phyloP scores from a whole-genome alignment of 306 rosid genomes.

The Clitoria ternatea region DNA sequence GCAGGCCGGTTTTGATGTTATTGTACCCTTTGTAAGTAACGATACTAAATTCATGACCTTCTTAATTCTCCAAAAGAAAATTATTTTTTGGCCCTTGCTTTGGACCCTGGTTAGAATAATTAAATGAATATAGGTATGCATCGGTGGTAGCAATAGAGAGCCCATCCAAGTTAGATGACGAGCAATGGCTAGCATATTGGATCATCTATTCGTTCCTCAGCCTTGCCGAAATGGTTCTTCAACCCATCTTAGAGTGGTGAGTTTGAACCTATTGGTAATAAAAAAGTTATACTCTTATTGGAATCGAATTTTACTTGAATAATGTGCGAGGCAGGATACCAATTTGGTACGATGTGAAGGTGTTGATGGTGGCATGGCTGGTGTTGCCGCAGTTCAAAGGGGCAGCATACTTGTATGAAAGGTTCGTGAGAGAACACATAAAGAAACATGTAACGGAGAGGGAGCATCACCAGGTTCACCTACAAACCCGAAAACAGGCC shows the following conservation, averaged over 20 bases:
- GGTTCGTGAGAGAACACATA: constrained; percentile 62
- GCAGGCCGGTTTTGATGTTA: constrained; percentile 75
- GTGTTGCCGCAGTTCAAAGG: constrained; percentile 90
- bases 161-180: constrained; percentile 66
- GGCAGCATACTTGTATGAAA: constrained; percentile 80
- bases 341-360: constrained; percentile 82
- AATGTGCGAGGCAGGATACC: constrained; percentile 91
- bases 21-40: constrained; percentile 83
- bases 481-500: not conserved
- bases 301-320: too few species aligned
- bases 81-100: not conserved
- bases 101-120: not conserved
- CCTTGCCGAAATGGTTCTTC: constrained; percentile 72
- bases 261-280: not conserved
- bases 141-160: constrained; percentile 88
- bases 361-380: constrained; percentile 79
- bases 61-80: not conserved
- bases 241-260: constrained; percentile 63
- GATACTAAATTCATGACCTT: not conserved
- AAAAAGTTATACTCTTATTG: too few species aligned
- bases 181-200: constrained; percentile 99
- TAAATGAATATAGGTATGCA: constrained; percentile 81
- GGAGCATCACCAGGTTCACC: not conserved
- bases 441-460: constrained; percentile 30
- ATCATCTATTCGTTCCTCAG: constrained; percentile 85